Base-by-base conservation (phyloP, 306 rosid species). In the Acacia crassicarpa region DNA sequence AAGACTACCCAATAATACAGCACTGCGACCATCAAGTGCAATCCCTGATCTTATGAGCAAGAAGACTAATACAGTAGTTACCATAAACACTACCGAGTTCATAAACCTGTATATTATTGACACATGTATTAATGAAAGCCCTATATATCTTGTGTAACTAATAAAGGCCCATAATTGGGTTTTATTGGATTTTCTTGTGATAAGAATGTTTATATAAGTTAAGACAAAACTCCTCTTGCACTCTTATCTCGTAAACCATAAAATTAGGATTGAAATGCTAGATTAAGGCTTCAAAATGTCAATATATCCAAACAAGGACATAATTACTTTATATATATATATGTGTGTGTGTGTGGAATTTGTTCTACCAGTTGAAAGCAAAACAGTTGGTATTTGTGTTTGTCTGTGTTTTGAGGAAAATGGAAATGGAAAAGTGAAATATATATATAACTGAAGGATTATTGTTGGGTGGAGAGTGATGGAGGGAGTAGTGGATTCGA, bases 401-500 rank as follows among this genome's bases (percentile, higher is more conserved):
- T 54, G 25, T 17, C 25, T 54, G 61, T 1, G 61, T 54, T 5
- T 8, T n/a, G 3, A n/a, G 63, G 9, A 56, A 20, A 23, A 22
- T 22, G 30, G 4, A 58, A 58, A 58, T 58, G 32, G 15, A 22
- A 54, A 54, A 54, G 27, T 20, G 23, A 58, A n/a, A n/a, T 9
- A 38, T 38, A 38, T 38, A 38, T 38, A 22, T 23, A n/a, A 58
- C 32, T 10, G 14, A 30, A 58, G 13, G 30, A 58, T 65, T 65
- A 72, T 71, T 61, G 35, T 61, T 61, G 35, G 61, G n/a, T 69
- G 81, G 16, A 25, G 30, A 68, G 78, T 81, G 81, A 84, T 76
- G 78, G 80, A 76, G 56, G 13, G 13, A 44, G 46, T 72, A 49
- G 83, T 67, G 87, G 89, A 88, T 80, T 83, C 81, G 41, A 72